Evolutionary conservation across 148 eudicot species (phyloP), one percentile per base, ranked within the genome.

Genomic region (Silene uniflora): DNA sequence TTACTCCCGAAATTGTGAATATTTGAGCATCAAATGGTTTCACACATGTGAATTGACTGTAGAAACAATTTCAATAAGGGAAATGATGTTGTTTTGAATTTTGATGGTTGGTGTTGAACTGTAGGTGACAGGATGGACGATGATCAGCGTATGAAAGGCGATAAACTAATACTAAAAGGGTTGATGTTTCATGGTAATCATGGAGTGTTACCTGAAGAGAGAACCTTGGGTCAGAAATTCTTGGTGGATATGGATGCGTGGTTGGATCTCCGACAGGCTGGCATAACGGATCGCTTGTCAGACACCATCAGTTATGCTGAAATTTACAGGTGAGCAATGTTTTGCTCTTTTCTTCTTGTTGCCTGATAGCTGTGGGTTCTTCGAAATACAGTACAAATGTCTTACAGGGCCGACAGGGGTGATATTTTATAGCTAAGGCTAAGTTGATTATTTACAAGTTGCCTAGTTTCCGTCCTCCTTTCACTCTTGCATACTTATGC

Each of bases 131-230:
- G 10, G 25, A 86, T 87, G 89, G 85, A 77, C 17, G 69, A 81
- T 55, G 83, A 67, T 60, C 87, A 79, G 22, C 27, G 73, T 8
- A 47, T 87, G 73, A 90, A 81, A 74, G 97, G 93, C 68, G 98
- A 93, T 81, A 94, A 94, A 75, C 89, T 91, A 24, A 75, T 94
- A 39, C 71, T 91, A 17, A 89, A 90, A 78, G 98, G 98, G 73
- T 64, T 94, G 77, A 89, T 84, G 80, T 91, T 93, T 76, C 97
- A 94, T 80, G 98, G 91, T 54, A 90, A 68, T 86, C 97, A 91
- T 76, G 97, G 98, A 47, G 98, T 91, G 82, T 84, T 86, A 76
- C 87, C 85, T 73, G 98, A 88, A 81, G 97, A 94, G 78, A 91
- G 81, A 79, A 90, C 76, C 49, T 83, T 94, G 47, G 97, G 98